These are phyloP conservation scores for Dryadomyces quercus-mongolicae DNA, from an alignment of 2,329 filamentous ascomycete genomes.

Conservation along the genomic window DNA sequence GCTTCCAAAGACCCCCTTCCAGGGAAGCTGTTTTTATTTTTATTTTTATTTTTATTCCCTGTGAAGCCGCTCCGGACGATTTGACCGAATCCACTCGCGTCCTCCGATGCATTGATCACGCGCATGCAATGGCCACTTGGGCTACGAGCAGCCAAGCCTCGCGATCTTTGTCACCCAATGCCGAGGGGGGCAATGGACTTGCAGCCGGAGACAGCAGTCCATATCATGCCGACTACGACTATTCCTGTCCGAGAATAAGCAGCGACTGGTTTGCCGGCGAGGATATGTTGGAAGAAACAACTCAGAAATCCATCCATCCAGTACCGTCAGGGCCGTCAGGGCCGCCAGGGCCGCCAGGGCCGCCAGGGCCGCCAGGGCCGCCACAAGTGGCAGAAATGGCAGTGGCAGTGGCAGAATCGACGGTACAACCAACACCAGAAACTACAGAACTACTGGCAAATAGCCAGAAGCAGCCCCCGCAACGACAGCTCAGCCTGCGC, in stretches of 20 bases:
- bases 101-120: not conserved
- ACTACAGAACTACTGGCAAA: not conserved
- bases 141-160: not conserved
- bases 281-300: no score
- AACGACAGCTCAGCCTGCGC: not conserved
- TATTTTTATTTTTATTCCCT: no score
- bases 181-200: not conserved
- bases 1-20: not conserved
- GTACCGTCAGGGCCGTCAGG: no score
- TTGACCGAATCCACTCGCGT: not conserved
- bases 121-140: not conserved
- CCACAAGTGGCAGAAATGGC: not conserved
- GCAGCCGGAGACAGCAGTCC: not conserved
- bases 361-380: not conserved
- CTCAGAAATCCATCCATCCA: no score
- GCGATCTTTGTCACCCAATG: not conserved
- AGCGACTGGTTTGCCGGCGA: no score
- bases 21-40: not conserved
- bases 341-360: not conserved
- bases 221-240: not conserved
- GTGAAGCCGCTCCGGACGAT: not conserved
- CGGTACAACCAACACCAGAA: not conserved
- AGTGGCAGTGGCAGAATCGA: no score
- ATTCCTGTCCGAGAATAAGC: no score
- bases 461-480: not conserved